Evolutionary conservation across 257 asterid species (phyloP), one percentile per base, ranked within the genome.

Genomic region (Nicotiana otophora): DNA sequence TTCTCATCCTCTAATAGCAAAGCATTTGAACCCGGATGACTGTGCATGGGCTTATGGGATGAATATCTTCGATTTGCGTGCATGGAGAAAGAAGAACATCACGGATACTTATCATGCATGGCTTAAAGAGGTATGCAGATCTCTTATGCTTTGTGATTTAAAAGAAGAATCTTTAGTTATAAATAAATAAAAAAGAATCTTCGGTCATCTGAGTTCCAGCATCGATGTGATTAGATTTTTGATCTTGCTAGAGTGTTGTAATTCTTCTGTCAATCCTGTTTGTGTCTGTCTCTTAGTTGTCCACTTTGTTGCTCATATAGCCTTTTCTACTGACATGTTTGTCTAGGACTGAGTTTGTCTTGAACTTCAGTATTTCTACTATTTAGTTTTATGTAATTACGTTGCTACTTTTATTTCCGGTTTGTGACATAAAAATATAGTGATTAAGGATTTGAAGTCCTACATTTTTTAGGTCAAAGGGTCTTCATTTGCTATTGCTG

Each of bases 41-140:
- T 96, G 99, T 86, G 98, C 99, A 23, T 96, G 99, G 99, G 99
- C 98, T 64, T 96, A 94, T 86, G 99, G 99, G 74, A 96, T 96
- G 99, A 96, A 96, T 85, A 92, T 96, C 54, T 96, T 96, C 82
- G 98, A 96, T 88, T 81, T 96, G 86, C 90, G 84, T 53, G 90
- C 88, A 30, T 96, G 99, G 99, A 90, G 99, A 84, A 86, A 85
- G 85, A 96, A 94, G 63, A 87, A 84, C 82, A 90, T 96, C 75
- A 92, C 95, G 72, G 95, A 92, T 23, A 93, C 99, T 33, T 96
- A 96, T 86, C 99, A 96, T 85, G 82, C 95, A 54, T 96, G 99
- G 99, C 88, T 94, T 58, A 93, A 93, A 86, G 97, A 96, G 99
- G 99, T 96, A 90, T 15, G 16, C 64, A 7, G 5, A 11, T 53